Base-by-base conservation (phyloP, 306 rosid species). In the Cyamopsis tetragonoloba region DNA sequence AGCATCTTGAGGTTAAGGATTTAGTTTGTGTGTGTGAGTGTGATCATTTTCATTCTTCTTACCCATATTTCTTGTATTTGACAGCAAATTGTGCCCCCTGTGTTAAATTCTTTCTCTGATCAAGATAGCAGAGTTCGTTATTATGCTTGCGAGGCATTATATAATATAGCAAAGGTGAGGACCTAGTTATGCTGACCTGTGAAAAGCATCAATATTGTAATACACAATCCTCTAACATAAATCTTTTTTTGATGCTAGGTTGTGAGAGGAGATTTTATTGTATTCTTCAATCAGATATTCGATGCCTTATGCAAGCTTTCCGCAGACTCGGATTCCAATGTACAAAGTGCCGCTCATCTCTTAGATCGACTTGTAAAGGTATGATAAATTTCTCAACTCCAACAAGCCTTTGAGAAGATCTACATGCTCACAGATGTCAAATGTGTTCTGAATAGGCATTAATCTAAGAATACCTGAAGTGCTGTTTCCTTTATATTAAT, bases 61-160 rank as follows among this genome's bases (percentile, higher is more conserved):
- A 80, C 58, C 51, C 50, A 46, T 28, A 49, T 44, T 39, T 68
- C n/a, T 63, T 77, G 66, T 66, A 26, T 75, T 24, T 85, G 68
- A 48, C 96, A 93, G 99, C 92, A 82, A 86, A 90, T 93, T 59
- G 99, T 93, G 75, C 97, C 90, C 12, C 97, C 99, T 31, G 99
- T 93, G 62, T 84, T 93, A 51, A 68, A 50, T 74, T 90, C 99
- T 58, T 93, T 93, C 79, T 81, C 89, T n/a, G 99, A 93, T 76
- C 99, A 93, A 88, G 99, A 93, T 68, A 85, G 99, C 85, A 88
- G 97, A 80, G 99, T 93, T 64, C 99, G 99, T 15, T 93, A 93
- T 82, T 90, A 93, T 84, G 99, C 99, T 32, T 93, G 99, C 27
- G 99, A 93, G 82, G 96, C 99, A 60, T 83, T 93, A 28, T 93